Conservation (phyloP, 2,329 filamentous ascomycete genomes). For the Escovopsis sp. region DNA sequence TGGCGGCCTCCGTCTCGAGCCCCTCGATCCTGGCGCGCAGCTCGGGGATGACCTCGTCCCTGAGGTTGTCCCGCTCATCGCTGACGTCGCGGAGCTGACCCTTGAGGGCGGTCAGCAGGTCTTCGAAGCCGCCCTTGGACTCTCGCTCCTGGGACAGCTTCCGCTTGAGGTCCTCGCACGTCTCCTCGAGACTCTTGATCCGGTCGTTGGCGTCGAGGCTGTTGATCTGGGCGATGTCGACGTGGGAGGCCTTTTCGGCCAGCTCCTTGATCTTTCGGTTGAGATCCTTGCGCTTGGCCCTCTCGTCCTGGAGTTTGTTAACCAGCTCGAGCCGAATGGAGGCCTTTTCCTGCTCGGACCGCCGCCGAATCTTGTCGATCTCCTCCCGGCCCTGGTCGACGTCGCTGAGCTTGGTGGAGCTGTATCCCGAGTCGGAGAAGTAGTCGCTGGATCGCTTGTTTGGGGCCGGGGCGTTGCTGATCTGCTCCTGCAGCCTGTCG, state of each 20-base stretch:
- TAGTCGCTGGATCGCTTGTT: slow-evolving; percentile 80
- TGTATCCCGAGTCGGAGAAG: slow-evolving; percentile 90
- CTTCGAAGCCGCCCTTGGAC: slow-evolving; percentile 86
- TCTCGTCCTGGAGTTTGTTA: slow-evolving; percentile 76
- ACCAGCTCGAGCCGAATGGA: slow-evolving; percentile 73
- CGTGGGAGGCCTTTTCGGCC: slow-evolving; percentile 59
- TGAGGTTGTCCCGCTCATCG: slow-evolving; percentile 82
- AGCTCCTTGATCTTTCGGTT: slow-evolving; percentile 75
- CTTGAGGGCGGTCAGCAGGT: slow-evolving; percentile 71
- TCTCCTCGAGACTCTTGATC: slow-evolving; percentile 63
- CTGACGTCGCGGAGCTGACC: slow-evolving; percentile 67
- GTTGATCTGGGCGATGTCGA: slow-evolving; percentile 40
- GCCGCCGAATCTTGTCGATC: slow-evolving; percentile 67
- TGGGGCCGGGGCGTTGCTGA: slow-evolving; percentile 38
- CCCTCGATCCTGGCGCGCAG: slow-evolving; percentile 63
- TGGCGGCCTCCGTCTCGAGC: slow-evolving; percentile 58
- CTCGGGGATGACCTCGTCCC: slow-evolving; percentile 74
- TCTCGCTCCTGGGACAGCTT: slow-evolving; percentile 73
- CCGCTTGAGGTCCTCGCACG: slow-evolving; percentile 69
- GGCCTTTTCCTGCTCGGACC: slow-evolving; percentile 82
- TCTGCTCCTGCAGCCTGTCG: slow-evolving; percentile 72
- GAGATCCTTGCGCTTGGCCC: slow-evolving; percentile 56
- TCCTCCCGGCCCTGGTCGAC: slow-evolving; percentile 51
- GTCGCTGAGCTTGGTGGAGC: slow-evolving; percentile 65
- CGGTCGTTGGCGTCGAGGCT: slow-evolving; percentile 42